Base-by-base conservation (phyloP, 2,329 filamentous ascomycete species). In the Pseudogymnoascus sp. region DNA sequence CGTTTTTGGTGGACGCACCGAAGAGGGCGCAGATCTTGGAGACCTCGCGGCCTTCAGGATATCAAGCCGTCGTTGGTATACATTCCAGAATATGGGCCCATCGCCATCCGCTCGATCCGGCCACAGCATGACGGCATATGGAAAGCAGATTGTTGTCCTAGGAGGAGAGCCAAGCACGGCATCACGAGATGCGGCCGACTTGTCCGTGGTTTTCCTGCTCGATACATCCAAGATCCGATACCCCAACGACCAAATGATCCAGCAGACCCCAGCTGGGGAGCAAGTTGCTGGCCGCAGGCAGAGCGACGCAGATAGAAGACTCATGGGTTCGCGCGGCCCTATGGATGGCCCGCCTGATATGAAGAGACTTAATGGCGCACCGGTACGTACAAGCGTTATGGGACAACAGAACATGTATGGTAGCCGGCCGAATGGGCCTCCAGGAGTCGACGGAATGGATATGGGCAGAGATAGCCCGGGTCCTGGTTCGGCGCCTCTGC, bases 41-140 rank as follows among this genome's bases (percentile, higher is more conserved):
- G 95, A 99, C 75, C 81, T 99, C 48, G 93, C 95, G 2, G 95
- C 95, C 8, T 91, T 91, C 76, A 83, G 87, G 61, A 90, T 90
- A 70, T 86, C 89, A 0, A 92, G 92, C 10, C 87, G 91, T 68
- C 86, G 95, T 65, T 99, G 95, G 95, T 99, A 98, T 75, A 99
- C 95, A 37, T 99, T 99, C 77, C 95, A 99, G 73, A 99, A 99
- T 73, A 99, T 99, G 95, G 95, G 95, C 0, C 93, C 93, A 2
- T 96, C 93, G 1, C 95, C 95, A 0, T 97, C 93, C 2, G 88
- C 95, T 34, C 85, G 95, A 66, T 98, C 93, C 14, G 95, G 95
- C 1, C 95, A 99, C 75, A 97, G 92, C 75, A 98, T 99, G 95
- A 98, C 95, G 1, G 88, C 92, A 1, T 91, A 93, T 67, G 92